Evolutionary conservation across 2,329 filamentous ascomycete genomes (phyloP).

Genomic region (Metarhizium anisopliae): DNA sequence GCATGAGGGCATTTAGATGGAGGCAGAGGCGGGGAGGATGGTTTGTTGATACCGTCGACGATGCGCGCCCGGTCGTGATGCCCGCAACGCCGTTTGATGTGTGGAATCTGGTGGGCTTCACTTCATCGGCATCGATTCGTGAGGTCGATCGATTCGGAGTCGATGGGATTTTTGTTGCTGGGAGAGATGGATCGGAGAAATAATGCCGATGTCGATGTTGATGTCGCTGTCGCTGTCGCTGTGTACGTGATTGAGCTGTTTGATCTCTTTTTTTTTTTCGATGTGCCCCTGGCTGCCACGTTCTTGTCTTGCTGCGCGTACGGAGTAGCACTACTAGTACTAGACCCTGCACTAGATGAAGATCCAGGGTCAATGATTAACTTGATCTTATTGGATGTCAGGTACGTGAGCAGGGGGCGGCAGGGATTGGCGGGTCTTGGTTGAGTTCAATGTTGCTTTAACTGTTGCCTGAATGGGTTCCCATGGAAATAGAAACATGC

Average conservation of each 20-base stretch:
- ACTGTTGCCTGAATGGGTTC: too few species aligned
- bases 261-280: too few species aligned
- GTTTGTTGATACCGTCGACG: neutral
- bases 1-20: slow-evolving; percentile 18
- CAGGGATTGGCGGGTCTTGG: neutral
- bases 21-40: neutral
- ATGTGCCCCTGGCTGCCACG: neutral
- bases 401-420: neutral
- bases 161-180: too few species aligned
- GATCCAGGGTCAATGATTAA: neutral
- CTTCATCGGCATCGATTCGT: neutral
- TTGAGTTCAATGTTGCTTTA: too few species aligned
- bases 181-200: neutral
- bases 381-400: neutral
- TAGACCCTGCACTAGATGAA: too few species aligned
- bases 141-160: too few species aligned
- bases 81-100: neutral
- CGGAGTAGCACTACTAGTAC: too few species aligned
- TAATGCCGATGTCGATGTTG: neutral
- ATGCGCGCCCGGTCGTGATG: neutral
- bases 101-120: neutral
- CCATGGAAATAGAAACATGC: too few species aligned
- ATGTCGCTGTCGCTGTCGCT: neutral
- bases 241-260: neutral
- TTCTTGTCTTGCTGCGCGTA: too few species aligned